Conservation (phyloP, 2,329 filamentous ascomycete genomes). For the Fusarium brevicatenulatum region DNA sequence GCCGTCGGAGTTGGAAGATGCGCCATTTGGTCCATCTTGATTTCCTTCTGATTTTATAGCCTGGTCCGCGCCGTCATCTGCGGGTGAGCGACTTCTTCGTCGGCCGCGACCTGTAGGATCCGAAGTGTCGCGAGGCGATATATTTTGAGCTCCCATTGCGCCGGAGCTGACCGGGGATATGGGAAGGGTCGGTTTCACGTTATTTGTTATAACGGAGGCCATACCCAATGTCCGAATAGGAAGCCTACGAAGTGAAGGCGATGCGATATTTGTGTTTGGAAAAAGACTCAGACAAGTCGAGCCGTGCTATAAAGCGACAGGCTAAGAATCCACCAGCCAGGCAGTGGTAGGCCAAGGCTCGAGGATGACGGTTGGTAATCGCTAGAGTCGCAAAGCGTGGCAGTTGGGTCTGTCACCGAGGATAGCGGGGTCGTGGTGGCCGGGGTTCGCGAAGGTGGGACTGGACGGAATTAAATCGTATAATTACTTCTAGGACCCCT, state of each 20-base stretch:
- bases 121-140: conserved; percentile 48
- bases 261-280: neutral
- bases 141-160: conserved; percentile 57
- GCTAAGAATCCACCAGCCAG: conserved; percentile 15
- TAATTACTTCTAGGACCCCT: conserved; percentile 39
- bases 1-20: conserved; percentile 64
- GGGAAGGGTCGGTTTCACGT: conserved; percentile 50
- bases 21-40: conserved; percentile 49
- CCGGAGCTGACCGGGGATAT: conserved; percentile 52
- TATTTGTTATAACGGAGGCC: conserved; percentile 43
- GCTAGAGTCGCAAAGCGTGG: conserved; percentile 28
- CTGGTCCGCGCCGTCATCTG: conserved; percentile 55
- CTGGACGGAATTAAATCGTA: conserved; percentile 32
- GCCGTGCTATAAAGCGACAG: neutral
- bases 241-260: neutral
- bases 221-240: conserved; percentile 34
- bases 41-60: conserved; percentile 52
- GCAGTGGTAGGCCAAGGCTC: conserved; percentile 24
- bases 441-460: conserved; percentile 36
- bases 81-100: conserved; percentile 55
- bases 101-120: conserved; percentile 51
- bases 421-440: conserved; percentile 39
- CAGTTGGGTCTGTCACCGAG: conserved; percentile 16
- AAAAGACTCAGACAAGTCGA: neutral
- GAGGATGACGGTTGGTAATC: conserved; percentile 19